Conservation (phyloP, 169 alveolate species). For the Plasmodium ovale region DNA sequence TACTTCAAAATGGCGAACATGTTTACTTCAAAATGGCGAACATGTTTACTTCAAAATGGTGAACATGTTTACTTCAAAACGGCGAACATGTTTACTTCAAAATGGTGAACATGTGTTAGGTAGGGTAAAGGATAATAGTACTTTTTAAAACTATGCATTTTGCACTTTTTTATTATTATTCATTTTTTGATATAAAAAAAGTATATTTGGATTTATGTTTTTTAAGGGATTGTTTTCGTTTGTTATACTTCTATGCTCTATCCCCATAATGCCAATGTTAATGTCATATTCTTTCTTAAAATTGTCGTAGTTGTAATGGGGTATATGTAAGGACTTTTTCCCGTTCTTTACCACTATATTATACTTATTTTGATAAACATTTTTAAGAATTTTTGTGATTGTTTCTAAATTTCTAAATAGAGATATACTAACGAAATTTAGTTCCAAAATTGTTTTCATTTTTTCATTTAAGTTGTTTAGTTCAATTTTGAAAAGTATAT, state of each 20-base stretch:
- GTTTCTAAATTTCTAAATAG: conserved; percentile 28
- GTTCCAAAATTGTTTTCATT: conserved; percentile 27
- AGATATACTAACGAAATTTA: conserved; percentile 18
- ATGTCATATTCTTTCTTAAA: conserved; percentile 41
- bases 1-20: too few relatives aligned
- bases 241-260: neutral
- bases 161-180: too few relatives aligned
- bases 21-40: too few relatives aligned
- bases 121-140: too few relatives aligned
- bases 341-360: conserved; percentile 43
- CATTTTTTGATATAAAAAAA: conserved; percentile 36
- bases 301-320: conserved; percentile 35
- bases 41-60: too few relatives aligned
- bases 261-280: neutral
- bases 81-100: too few relatives aligned
- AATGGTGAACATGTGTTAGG: too few relatives aligned
- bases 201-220: conserved; percentile 14
- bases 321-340: conserved; percentile 35
- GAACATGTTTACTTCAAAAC: too few relatives aligned
- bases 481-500: conserved; percentile 36
- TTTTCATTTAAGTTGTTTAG: conserved; percentile 35
- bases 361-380: conserved; percentile 54
- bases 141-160: too few relatives aligned
- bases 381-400: conserved; percentile 46
- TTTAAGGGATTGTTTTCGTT: neutral